These are phyloP conservation scores for Alternaria consortialis DNA, from an alignment of 2,329 filamentous ascomycete genomes.

Conservation along the genomic window DNA sequence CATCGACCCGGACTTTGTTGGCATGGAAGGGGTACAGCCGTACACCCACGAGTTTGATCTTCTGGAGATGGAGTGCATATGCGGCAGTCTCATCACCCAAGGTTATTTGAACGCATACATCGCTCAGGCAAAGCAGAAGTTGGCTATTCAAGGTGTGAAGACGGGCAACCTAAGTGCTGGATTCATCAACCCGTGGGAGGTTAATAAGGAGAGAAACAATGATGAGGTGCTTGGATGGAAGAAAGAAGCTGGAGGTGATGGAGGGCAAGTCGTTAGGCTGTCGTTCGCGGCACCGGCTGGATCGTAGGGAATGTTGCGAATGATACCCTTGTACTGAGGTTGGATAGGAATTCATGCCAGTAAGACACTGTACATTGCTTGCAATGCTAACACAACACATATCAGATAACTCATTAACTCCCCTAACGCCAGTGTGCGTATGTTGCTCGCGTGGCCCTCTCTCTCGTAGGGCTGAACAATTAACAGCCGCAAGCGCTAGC, in stretches of 20 bases:
- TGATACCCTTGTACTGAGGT: conserved; percentile 16
- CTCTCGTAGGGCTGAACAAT: conserved; percentile 8
- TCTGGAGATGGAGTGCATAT: conserved; percentile 77
- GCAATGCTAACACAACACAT: background rate
- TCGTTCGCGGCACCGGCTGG: conserved; percentile 62
- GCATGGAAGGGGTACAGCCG: conserved; percentile 40
- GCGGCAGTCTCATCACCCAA: conserved; percentile 80
- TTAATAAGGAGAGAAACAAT: conserved; percentile 69
- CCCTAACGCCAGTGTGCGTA: background rate
- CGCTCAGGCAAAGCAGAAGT: conserved; percentile 76
- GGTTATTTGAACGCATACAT: conserved; percentile 85
- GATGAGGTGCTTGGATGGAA: conserved; percentile 81
- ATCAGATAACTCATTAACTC: background rate
- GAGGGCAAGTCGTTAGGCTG: conserved; percentile 66
- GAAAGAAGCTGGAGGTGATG: conserved; percentile 44
- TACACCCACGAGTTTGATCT: conserved; percentile 58
- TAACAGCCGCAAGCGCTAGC: conserved; percentile 19
- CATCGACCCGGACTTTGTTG: conserved; percentile 58
- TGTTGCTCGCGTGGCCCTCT: background rate
- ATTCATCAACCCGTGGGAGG: conserved; percentile 78
- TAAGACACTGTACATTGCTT: background rate
- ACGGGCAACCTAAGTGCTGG: conserved; percentile 69
- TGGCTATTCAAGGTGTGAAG: conserved; percentile 83
- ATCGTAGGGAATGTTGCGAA: conserved; percentile 19
- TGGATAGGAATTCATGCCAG: background rate